Base-by-base conservation (phyloP, 305 asterid genomes). In the Euphrasia arctica region DNA sequence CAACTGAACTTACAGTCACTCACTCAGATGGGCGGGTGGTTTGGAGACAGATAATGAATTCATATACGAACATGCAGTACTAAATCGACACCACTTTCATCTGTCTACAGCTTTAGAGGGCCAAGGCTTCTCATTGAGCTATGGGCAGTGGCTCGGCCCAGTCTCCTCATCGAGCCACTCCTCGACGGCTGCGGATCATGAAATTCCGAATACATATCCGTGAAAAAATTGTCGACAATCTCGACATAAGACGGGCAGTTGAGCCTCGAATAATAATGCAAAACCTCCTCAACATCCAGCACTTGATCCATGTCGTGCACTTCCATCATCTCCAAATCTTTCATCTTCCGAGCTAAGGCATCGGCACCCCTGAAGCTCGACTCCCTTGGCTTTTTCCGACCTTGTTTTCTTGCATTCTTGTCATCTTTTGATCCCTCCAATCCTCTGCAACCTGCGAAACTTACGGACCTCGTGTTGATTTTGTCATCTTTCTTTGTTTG, bases 241-340 rank as follows among this genome's bases (percentile, higher is more conserved):
- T 82, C 88, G 0, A 60, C 72, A 71, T 83, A 89, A 68, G 75
- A 74, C 10, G 93, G 93, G 78, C 88, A 76, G 31, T 67, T 90
- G 15, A 90, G 89, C 10, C 80, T 73, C 45, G 88, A 83, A 72
- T 90, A 87, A 71, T 79, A 76, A 67, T 85, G 81, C 28, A 90
- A 78, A 43, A 82, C 94, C 75, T 90, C 97, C 70, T 85, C 88
- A 34, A 89, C 70, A 67, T 89, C 95, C 76, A 82, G 32, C 69
- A 75, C 85, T 68, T 89, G 91, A 71, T 89, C 93, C 62, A 71
- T 67, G 57, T 87, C 86, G 32, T 68, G 73, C 62, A 71, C 72
- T 27, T 83, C 93, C 82, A 85, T 69, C 94, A 83, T 82, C 72
- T 85, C 94, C 13, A 87, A 52, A 58, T 85, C 90, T 62, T 75